Base-by-base conservation (phyloP, 2,329 filamentous ascomycete genomes). In the Fusarium irregulare region DNA sequence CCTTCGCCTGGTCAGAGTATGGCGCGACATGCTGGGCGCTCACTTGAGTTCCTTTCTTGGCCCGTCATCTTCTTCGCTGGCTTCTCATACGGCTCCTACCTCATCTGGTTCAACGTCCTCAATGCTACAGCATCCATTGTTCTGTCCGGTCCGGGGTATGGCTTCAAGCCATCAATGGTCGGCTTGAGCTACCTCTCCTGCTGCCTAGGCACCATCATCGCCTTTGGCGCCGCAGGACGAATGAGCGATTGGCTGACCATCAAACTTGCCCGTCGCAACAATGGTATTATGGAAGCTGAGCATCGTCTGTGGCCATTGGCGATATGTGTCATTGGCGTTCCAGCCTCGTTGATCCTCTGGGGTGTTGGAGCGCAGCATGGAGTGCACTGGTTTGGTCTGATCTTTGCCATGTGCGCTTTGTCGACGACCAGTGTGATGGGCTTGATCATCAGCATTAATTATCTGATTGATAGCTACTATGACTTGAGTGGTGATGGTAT, bases 101-200 rank as follows among this genome's bases (percentile, higher is more conserved):
- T 83, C 5, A 77, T 82, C 40, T 83, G 79, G 75, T 83, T 82
- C 73, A 82, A 81, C 63, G 79, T 83, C 5, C 75, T 82, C n/a
- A 82, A 82, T 45, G 81, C 80, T 62, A 85, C 78, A 3, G 79
- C 76, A 21, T 84, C 77, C 28, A 80, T 82, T 27, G 78, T 83
- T 10, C 74, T 83, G 1, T 78, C 78, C 2, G 76, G 75, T 0
- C 59, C 74, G 0, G 80, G 81, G 1, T 83, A 83, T 62, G 78
- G 78, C 66, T 83, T 83, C 50, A 68, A 70, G 7, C 74, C 81
- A 1, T 79, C 79, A 2, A 78, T 81, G 61, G 80, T 83, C 7
- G 81, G 81, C 0, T 60, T 83, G 2, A 77, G 75, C 21, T 83
- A 83, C 57, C 41, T 81, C 2, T 76, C 80, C 3, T 80, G 79